Evolutionary conservation across 106 monocot genomes (phyloP).

Genomic region (Platanthera guangdongensis): DNA sequence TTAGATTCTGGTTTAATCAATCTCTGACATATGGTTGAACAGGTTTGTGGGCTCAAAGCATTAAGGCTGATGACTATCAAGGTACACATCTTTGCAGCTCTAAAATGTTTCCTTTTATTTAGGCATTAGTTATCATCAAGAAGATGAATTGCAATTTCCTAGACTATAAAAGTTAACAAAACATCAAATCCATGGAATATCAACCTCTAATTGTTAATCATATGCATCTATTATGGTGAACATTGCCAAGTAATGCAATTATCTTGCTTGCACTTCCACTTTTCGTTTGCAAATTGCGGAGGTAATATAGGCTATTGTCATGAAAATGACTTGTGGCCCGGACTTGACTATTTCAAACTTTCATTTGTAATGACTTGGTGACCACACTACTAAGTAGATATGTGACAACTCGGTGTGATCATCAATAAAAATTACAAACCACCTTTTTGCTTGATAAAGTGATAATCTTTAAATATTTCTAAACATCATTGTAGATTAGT

Average conservation of each 20-base stretch:
- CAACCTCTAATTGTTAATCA: neutral
- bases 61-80: slow-evolving; percentile 27
- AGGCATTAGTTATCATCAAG: neutral
- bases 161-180: neutral
- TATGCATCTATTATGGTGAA: neutral
- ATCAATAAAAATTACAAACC: no score
- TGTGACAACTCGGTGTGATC: no score
- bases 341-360: neutral
- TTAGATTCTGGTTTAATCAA: neutral
- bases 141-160: neutral
- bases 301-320: neutral
- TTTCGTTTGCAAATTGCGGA: neutral
- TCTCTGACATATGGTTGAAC: neutral
- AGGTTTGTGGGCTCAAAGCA: slow-evolving; percentile 21
- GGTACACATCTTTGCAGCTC: slow-evolving; percentile 8
- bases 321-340: neutral
- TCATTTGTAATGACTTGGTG: neutral
- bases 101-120: no score
- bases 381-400: no score
- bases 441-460: no score
- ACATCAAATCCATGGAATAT: neutral
- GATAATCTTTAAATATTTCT: no score
- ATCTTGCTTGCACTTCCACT: neutral
- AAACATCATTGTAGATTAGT: no score
- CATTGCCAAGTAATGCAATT: neutral